Evolutionary conservation across 306 rosid genomes (phyloP).

Genomic region (Castanea sativa): DNA sequence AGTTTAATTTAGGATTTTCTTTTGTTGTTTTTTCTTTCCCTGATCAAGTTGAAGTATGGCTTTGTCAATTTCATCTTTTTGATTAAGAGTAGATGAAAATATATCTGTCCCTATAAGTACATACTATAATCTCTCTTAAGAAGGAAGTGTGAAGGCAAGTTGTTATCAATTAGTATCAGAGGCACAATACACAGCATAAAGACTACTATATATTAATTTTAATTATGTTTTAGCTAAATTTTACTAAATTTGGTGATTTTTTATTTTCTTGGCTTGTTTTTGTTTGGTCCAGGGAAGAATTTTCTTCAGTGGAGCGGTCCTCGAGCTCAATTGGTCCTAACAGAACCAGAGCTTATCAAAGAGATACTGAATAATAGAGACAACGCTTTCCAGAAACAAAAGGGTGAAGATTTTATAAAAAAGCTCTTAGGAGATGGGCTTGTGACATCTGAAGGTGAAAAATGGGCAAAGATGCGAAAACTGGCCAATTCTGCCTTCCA

Average conservation of each 20-base stretch:
- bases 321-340: constrained; percentile 16
- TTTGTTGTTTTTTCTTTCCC: no score
- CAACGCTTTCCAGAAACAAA: not conserved
- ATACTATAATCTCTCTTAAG: no score
- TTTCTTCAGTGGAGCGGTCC: constrained; percentile 34
- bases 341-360: constrained; percentile 27
- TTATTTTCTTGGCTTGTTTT: not conserved
- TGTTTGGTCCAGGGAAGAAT: constrained; percentile 21
- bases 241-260: not conserved
- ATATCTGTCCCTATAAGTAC: no score
- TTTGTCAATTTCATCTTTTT: no score
- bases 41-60: no score
- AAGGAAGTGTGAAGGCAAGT: no score
- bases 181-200: no score
- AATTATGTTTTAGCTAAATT: not conserved
- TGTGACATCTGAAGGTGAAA: constrained; percentile 17
- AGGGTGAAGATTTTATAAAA: not conserved
- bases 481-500: constrained; percentile 38
- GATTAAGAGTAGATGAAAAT: no score
- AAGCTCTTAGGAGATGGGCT: constrained; percentile 35
- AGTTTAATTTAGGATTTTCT: no score
- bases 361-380: constrained; percentile 24
- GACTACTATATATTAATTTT: no score
- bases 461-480: constrained; percentile 29
- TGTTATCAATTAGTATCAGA: no score